Base-by-base conservation (phyloP, 331 rosid genomes). In the Quercus lobata region DNA sequence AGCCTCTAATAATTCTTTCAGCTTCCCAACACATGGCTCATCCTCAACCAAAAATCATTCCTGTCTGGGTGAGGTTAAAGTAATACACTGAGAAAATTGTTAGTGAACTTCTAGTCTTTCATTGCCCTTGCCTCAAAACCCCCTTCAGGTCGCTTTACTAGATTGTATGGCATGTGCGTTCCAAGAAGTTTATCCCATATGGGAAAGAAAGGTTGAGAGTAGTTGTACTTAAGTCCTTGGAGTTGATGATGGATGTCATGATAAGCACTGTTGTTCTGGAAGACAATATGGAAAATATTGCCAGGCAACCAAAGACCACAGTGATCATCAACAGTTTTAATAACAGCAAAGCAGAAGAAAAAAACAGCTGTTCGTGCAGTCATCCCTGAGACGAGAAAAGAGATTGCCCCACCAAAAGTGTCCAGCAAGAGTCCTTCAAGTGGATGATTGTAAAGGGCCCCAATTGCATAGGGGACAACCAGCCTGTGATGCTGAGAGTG, bases 211-310 rank as follows among this genome's bases (percentile, higher is more conserved):
- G 98, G 97, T 72, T 94, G 98, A 35, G 98, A 94, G 78, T 89
- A 94, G 78, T 91, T 94, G 84, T 89, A 91, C 80, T 91, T 94
- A 52, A 89, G 80, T 17, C 98, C 98, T 60, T 91, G 91, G 19
- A 94, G 91, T 83, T 93, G 97, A 82, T 93, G 97, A 65, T 93
- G 97, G 65, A 93, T 84, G 77, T 93, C 97, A 83, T 91, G 97
- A 81, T 93, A 93, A 17, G 97, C 94, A 21, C 97, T 88, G 72
- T 93, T 93, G 56, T 93, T 91, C 84, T 88, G 89, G 84, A 93
- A 93, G 72, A 91, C 73, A 7, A 90, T 35, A 75, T 91, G 97
- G 84, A 93, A 91, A 62, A 90, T 77, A 44, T 93, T 91, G 56
- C 94, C 91, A 2, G 97, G 97, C 61, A 93, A 77, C 97, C 97